A percentile compares a stretch with the other conserved stretches of the same genome.
Conservation (phyloP, 2,329 filamentous ascomycete species). For the Hypoxylon sp. region DNA sequence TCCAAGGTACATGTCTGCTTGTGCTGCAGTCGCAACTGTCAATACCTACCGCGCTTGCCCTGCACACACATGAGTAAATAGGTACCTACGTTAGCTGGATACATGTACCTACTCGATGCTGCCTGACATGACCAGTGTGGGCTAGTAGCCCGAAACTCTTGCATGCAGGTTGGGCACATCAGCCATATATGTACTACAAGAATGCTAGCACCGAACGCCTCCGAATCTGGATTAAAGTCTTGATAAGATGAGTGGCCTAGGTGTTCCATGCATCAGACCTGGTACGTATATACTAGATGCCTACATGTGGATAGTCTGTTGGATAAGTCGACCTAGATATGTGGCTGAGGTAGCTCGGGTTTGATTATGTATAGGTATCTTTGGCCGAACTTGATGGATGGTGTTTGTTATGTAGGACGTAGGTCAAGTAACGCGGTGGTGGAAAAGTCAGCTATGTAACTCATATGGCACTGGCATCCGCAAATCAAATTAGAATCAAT, state of each 20-base stretch:
- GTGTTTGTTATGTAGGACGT: not conserved
- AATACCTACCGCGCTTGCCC: slow-evolving; percentile 34
- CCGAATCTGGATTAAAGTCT: not conserved
- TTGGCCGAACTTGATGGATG: not conserved
- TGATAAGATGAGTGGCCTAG: not conserved
- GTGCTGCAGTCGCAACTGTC: slow-evolving; percentile 13
- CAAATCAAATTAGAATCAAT: too few species aligned
- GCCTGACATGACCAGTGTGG: slow-evolving; percentile 17
- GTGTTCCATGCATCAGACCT: not conserved
- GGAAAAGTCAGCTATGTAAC: too few species aligned
- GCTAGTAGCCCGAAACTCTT: not conserved
- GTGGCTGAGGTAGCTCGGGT: not conserved
- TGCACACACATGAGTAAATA: slow-evolving; percentile 2
- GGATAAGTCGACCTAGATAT: not conserved
- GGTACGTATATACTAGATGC: too few species aligned
- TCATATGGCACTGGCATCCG: too few species aligned
- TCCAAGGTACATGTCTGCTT: not conserved
- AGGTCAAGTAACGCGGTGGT: not conserved
- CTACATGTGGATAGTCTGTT: too few species aligned
- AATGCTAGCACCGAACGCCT: not conserved
- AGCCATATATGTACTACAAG: slow-evolving; percentile 2
- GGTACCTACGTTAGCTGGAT: slow-evolving; percentile 7
- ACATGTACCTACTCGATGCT: slow-evolving; percentile 29
- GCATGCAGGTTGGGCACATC: slow-evolving; percentile 5
- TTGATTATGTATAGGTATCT: not conserved